A percentile compares a stretch with the other conserved stretches of the same genome.
These are phyloP conservation scores for Galeopsis tetrahit DNA, from an alignment of 257 asterid species.

Conservation along the genomic window DNA sequence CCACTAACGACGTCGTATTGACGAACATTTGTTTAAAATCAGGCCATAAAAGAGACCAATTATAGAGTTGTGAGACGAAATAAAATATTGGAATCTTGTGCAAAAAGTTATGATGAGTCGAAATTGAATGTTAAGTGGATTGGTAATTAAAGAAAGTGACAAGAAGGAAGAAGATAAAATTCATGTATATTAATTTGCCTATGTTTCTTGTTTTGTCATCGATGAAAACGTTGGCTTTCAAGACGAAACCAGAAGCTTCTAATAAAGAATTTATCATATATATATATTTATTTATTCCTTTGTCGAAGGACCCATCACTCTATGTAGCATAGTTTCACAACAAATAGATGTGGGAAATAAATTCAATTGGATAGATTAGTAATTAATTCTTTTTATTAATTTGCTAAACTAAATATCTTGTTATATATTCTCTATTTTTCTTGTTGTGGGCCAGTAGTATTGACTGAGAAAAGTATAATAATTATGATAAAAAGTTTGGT, in stretches of 20 bases:
- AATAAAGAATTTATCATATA: slow-evolving; percentile 29
- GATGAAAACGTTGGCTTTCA: slow-evolving; percentile 50
- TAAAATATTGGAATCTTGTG: too few relatives aligned
- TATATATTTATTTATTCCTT: slow-evolving; percentile 23
- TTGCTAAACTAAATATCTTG: background rate
- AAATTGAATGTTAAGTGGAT: background rate
- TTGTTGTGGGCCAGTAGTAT: slow-evolving; percentile 16
- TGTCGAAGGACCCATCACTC: slow-evolving; percentile 37
- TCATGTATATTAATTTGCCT: slow-evolving; percentile 31
- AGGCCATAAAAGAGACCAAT: too few relatives aligned
- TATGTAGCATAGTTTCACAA: slow-evolving; percentile 33
- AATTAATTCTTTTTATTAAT: background rate
- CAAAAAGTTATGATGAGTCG: too few relatives aligned
- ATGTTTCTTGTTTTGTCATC: slow-evolving; percentile 55
- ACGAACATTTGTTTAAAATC: too few relatives aligned
- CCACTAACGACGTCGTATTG: too few relatives aligned
- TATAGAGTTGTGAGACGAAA: too few relatives aligned
- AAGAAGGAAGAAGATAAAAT: slow-evolving; percentile 33
- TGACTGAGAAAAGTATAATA: slow-evolving; percentile 4
- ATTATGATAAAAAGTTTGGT: background rate
- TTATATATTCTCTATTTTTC: background rate
- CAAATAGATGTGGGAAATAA: slow-evolving; percentile 23
- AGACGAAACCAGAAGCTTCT: slow-evolving; percentile 36
- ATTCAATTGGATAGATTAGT: slow-evolving; percentile 18
- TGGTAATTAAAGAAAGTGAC: slow-evolving; percentile 24